Percentiles rank a stretch among this genome's conserved stretches.
Evolutionary conservation across 495 filamentous ascomycete genomes (phyloP).

Genomic region (Aspergillus taichungensis): DNA sequence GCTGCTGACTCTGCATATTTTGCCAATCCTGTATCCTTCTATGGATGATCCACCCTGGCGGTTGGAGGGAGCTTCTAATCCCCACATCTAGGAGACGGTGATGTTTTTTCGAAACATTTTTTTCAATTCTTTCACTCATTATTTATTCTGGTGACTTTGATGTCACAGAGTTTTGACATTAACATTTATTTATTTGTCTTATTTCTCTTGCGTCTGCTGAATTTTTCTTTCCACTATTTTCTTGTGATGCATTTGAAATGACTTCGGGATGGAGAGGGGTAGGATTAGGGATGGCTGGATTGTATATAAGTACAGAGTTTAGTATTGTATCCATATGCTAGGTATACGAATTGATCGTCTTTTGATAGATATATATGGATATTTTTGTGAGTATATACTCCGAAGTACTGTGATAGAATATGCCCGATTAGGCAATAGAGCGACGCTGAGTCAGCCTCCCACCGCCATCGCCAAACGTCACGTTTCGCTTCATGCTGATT

Average conservation of each 20-base stretch:
- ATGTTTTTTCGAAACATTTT: neutral
- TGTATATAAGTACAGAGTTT: too few relatives aligned
- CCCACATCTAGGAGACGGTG: neutral
- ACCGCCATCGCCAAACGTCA: too few relatives aligned
- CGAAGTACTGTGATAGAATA: neutral
- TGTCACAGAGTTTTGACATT: neutral
- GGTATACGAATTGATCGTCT: too few relatives aligned
- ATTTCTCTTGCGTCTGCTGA: neutral
- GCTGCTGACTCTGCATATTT: constrained; percentile 22
- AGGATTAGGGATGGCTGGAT: too few relatives aligned
- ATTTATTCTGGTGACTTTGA: too few relatives aligned
- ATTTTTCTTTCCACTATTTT: neutral
- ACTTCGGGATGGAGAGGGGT: too few relatives aligned
- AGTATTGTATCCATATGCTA: too few relatives aligned
- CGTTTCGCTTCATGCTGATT: too few relatives aligned
- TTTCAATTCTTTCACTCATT: neutral
- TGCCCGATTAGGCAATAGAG: neutral
- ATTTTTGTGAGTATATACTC: neutral
- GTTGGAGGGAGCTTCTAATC: too few relatives aligned
- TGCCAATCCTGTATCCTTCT: constrained; percentile 17
- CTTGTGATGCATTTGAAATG: neutral
- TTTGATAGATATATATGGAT: too few relatives aligned
- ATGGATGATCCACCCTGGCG: constrained; percentile 14
- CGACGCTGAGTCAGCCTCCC: neutral
- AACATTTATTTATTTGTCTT: constrained; percentile 2